Base-by-base conservation (phyloP, 2,329 filamentous ascomycete genomes). In the Neodidymelliopsis sp. region DNA sequence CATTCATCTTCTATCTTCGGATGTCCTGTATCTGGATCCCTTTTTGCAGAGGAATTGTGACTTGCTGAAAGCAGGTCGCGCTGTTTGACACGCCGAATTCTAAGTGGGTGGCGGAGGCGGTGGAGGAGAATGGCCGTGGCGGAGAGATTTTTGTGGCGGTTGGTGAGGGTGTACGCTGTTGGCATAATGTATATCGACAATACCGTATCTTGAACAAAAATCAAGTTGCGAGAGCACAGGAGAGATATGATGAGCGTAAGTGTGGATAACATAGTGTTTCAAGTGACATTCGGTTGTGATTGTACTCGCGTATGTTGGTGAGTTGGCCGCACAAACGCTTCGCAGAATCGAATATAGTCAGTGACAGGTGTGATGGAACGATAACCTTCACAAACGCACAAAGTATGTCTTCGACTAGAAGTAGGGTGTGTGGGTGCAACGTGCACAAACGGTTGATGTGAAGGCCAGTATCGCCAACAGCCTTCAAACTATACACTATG, bases 401-500 rank as follows among this genome's bases (percentile, higher is more conserved):
- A 27, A 27, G 24, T 27, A 27, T n/a, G n/a, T n/a, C n/a, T n/a
- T n/a, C n/a, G n/a, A n/a, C n/a, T n/a, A n/a, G n/a, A n/a, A n/a
- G n/a, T n/a, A n/a, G n/a, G n/a, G n/a, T n/a, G 24, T 39, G 24
- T 36, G 47, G 36, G 23, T 45, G 47, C 40, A 41, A 18, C 36
- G 40, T 45, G 30, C 40, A 37, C 47, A 50, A 44, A 40, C 40
- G 19, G 40, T 45, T n/a, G 29, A 30, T 2, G 15, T 50, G n/a
- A n/a, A n/a, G n/a, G n/a, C n/a, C n/a, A n/a, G n/a, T n/a, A n/a
- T 31, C 24, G 40, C 30, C 24, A 19, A 35, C 35, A 40, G 39
- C 37, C 34, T 39, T 47, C 44, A 29, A 61, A 57, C 39, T 51
- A 54, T 53, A 59, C 52, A 58, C 55, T 62, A 60, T 19, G n/a